Percentiles rank a stretch among this genome's conserved stretches.
Conservation (phyloP, 2,329 filamentous ascomycete species). For the Periconia sp. region DNA sequence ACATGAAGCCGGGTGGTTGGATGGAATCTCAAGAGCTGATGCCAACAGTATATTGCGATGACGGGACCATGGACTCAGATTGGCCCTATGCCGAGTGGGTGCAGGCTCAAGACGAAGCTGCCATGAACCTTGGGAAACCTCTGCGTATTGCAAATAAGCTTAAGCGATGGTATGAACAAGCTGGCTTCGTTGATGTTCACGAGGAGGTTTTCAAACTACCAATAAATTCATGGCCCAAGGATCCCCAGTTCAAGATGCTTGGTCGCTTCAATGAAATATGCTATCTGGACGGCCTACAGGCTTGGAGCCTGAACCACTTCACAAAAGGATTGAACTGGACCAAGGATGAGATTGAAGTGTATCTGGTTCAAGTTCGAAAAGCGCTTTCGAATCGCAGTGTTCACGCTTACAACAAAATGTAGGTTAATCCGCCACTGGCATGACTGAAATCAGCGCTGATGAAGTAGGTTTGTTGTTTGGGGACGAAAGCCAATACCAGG, state of each 20-base stretch:
- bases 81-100: constrained; percentile 55
- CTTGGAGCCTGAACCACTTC: constrained; percentile 48
- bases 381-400: constrained; percentile 42
- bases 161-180: constrained; percentile 56
- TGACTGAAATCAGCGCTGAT: constrained; percentile 1
- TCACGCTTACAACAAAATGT: constrained; percentile 49
- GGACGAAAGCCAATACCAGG: constrained; percentile 27
- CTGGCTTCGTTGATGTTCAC: constrained; percentile 61
- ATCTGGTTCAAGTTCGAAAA: constrained; percentile 47
- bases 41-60: constrained; percentile 54
- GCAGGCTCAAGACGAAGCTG: constrained; percentile 45
- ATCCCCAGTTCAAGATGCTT: constrained; percentile 50
- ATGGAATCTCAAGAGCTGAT: constrained; percentile 48
- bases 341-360: constrained; percentile 48
- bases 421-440: constrained; percentile 12
- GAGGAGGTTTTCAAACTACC: constrained; percentile 57
- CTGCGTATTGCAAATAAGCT: constrained; percentile 57
- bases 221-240: constrained; percentile 54
- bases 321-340: constrained; percentile 48
- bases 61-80: constrained; percentile 54
- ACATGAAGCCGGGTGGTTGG: constrained; percentile 60
- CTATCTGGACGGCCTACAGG: constrained; percentile 49
- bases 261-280: constrained; percentile 54
- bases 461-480: constrained; percentile 28
- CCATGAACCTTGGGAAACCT: constrained; percentile 49